phyloP scores from a whole-genome alignment of 1,284 basidiomycete species.

The Cryptococcus hybrid region DNA sequence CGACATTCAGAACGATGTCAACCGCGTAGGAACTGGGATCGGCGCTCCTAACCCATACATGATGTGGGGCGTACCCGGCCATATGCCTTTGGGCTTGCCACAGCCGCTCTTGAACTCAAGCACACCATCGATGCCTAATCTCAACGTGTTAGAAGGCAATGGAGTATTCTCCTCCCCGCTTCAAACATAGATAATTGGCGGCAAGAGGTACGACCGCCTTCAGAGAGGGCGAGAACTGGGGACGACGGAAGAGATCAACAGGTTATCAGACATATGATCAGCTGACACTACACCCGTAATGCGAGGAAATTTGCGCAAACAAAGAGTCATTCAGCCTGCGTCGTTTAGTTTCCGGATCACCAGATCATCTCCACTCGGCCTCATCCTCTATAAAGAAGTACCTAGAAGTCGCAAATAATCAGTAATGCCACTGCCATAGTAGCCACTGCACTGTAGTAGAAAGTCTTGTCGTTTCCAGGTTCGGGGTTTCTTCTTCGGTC shows the following conservation, averaged over 20 bases:
- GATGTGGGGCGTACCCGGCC: neutral
- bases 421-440: too few relatives aligned
- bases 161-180: slow-evolving; percentile 4
- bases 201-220: slow-evolving; percentile 23
- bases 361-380: too few relatives aligned
- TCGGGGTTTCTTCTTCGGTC: too few relatives aligned
- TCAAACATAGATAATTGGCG: slow-evolving; percentile 33
- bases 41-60: slow-evolving; percentile 6
- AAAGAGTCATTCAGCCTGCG: too few relatives aligned
- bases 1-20: neutral
- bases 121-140: slow-evolving; percentile 5
- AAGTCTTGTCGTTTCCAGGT: too few relatives aligned
- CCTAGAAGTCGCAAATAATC: too few relatives aligned
- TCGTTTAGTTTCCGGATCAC: too few relatives aligned
- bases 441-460: too few relatives aligned
- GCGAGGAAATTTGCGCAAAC: too few relatives aligned
- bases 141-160: neutral
- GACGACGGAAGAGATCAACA: neutral
- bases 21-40: neutral
- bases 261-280: too few relatives aligned
- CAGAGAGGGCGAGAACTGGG: neutral
- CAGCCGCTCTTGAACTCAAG: neutral
- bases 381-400: too few relatives aligned
- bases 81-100: neutral
- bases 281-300: too few relatives aligned